Evolutionary conservation across 1,139 yeast species (phyloP), one percentile per base, ranked within the genome.

Genomic region (Pichia sp.): DNA sequence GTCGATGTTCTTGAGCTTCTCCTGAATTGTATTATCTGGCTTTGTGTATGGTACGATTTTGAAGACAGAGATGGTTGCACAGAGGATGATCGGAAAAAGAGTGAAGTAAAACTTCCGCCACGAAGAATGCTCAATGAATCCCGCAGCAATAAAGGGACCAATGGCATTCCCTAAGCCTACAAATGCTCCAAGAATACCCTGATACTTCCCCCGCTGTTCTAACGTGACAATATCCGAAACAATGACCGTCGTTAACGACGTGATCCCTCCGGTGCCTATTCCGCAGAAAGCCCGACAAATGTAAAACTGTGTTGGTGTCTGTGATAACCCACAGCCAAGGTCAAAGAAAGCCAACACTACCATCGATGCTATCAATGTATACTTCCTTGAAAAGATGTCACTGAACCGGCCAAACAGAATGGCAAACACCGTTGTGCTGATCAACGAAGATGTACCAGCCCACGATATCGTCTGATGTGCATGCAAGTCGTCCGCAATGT

Each of bases 71-170:
- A 50, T 19, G 2, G 54, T 50, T 1, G 52, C 55, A 8, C 51
- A 23, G 10, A 54, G 30, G 8, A 74, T 68, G 11, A 76, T 51
- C 0, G 82, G 81, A 10, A 77, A 76, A 59, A 76, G 63, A 51
- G 74, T 68, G 61, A 72, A 76, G 60, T 75, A 80, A 58, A 77
- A 75, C 52, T 73, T 69, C 59, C 81, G 72, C 85, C 85, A 81
- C 3, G 72, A 55, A 4, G 62, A 62, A 56, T 73, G 70, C 19
- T 72, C 63, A 8, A 78, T 73, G 54, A 80, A 76, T 0, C 77
- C 80, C 13, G 82, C 80, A 58, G 81, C 81, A 29, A 81, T 64
- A 53, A 81, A 73, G 0, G 85, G 85, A 0, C 85, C 86, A n/a
- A 78, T 60, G 1, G 79, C 79, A 53, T 77, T 75, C 2, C 86